These are phyloP conservation scores for Nidularia pulvinata DNA, from an alignment of 768 basidiomycete species.

Conservation along the genomic window DNA sequence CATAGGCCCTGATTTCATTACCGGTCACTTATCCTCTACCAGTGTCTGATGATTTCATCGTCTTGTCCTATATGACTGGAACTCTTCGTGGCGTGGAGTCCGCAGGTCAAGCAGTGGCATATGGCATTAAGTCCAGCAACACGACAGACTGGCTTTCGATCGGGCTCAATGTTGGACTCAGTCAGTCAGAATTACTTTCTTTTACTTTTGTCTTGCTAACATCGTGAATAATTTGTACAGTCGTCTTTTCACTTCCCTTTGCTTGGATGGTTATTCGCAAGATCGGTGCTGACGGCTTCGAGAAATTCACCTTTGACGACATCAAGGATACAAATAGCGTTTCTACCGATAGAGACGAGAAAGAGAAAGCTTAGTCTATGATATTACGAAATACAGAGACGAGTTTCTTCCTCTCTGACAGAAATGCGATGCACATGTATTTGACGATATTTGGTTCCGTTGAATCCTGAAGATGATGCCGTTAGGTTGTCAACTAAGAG, in stretches of 20 bases:
- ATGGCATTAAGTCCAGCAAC: conserved; percentile 26
- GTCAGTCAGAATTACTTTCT: conserved; percentile 9
- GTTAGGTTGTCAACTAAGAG: no score
- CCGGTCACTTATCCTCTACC: no score
- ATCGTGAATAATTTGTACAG: conserved; percentile 3
- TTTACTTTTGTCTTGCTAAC: no score
- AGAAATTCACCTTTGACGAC: conserved; percentile 16
- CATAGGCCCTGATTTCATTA: no score
- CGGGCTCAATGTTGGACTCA: conserved; percentile 26
- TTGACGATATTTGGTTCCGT: no score
- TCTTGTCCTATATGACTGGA: conserved; percentile 29
- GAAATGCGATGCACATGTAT: no score
- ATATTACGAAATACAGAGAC: no score
- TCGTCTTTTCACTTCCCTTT: conserved; percentile 25
- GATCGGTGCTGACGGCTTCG: conserved; percentile 22
- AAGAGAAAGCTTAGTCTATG: no score
- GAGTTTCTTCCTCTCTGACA: no score
- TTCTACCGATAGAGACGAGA: no score
- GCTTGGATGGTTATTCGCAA: conserved; percentile 26
- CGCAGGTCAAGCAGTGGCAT: conserved; percentile 28
- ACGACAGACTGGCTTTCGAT: conserved; percentile 30
- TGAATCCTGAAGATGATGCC: no score
- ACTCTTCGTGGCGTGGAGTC: conserved; percentile 27
- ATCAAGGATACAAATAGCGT: no score
- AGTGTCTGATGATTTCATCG: conserved; percentile 31